Evolutionary conservation across 305 asterid species (phyloP).

Genomic region (Solanum hybrid): DNA sequence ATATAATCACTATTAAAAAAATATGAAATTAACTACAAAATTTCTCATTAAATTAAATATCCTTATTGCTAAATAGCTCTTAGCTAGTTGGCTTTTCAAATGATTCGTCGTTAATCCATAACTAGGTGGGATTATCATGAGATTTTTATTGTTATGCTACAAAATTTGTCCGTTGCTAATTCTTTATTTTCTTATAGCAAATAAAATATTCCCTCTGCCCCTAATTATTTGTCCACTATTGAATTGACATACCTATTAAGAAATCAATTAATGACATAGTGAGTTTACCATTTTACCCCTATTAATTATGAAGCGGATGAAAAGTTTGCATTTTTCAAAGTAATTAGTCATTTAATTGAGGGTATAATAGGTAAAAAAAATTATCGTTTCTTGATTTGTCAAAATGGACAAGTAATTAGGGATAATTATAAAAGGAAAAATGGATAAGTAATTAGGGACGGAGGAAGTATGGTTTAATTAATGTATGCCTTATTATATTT

Average conservation of each 20-base stretch:
- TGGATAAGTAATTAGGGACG: too few species aligned
- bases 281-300: too few species aligned
- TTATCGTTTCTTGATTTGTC: too few species aligned
- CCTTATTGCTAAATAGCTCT: not conserved
- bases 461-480: not conserved
- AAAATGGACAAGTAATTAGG: too few species aligned
- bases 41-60: not conserved
- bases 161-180: not conserved
- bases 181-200: not conserved
- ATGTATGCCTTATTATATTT: not conserved
- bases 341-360: too few species aligned
- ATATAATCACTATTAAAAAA: not conserved
- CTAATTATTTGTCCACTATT: too few species aligned
- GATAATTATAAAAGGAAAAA: too few species aligned
- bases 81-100: not conserved
- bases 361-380: too few species aligned
- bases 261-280: too few species aligned
- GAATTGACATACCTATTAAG: too few species aligned
- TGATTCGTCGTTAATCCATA: not conserved
- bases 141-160: not conserved
- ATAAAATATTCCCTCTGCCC: not conserved
- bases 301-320: too few species aligned
- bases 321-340: too few species aligned
- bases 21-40: not conserved
- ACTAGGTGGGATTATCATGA: not conserved